Base-by-base conservation (phyloP, 148 eudicot species). In the Pharnaceum exiguum region DNA sequence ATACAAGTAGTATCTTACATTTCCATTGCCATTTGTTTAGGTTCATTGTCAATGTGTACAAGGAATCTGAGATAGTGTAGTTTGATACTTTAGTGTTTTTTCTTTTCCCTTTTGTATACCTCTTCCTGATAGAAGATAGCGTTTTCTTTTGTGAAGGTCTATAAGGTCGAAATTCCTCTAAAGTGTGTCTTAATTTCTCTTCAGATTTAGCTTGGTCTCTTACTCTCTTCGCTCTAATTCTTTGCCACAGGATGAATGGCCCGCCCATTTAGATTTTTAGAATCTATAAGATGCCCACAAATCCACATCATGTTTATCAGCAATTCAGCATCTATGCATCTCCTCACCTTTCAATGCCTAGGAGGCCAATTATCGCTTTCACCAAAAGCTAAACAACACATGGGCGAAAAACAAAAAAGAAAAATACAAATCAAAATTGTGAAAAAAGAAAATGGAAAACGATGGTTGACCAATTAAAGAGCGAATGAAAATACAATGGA, bases 231-330 rank as follows among this genome's bases (percentile, higher is more conserved):
- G 44, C 23, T 36, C 7, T 53, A 2, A 13, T 18, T 54, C 23
- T 54, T 54, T 33, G 24, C 44, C 58, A 54, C 44, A 54, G 37
- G 44, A 54, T 36, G 26, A 18, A 54, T 13, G 58, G 15, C 58
- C 29, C 10, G 12, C 26, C 13, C 49, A n/a, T 45, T 45, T 19
- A 27, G 23, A 7, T 42, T 45, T 25, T 15, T 2, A 54, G 58
- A 54, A 54, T 54, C 43, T 25, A n/a, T n/a, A 37, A 36, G 31
- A 55, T 55, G 46, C 59, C 59, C 30, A 23, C 2, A 37, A 55
- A 55, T 55, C 59, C 5, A 55, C 59, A 55, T 55, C 59, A 36
- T 35, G 23, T 36, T 37, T 45, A 36, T 55, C 40, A n/a, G n/a
- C n/a, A n/a, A n/a, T n/a, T n/a, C n/a, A n/a, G n/a, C n/a, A n/a